Evolutionary conservation across 768 basidiomycete species (phyloP).

Genomic region (Tulasnella sp.): DNA sequence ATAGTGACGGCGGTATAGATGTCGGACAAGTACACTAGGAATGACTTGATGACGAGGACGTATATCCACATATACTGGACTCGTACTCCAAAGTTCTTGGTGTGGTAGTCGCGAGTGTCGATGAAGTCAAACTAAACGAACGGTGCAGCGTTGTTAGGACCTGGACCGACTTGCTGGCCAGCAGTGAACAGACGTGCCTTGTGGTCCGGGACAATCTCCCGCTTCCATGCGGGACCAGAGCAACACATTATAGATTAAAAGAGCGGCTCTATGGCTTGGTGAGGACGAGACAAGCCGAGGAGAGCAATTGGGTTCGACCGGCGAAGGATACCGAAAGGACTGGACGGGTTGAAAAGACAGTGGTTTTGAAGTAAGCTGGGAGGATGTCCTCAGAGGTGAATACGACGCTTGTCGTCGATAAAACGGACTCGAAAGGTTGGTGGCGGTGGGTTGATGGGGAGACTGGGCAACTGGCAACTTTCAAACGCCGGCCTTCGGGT

Average conservation of each 20-base stretch:
- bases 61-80: slow-evolving; percentile 85
- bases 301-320: not conserved
- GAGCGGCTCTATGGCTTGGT: not conserved
- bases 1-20: slow-evolving; percentile 96
- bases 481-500: too few species aligned
- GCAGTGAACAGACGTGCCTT: slow-evolving; percentile 51
- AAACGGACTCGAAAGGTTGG: too few species aligned
- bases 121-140: slow-evolving; percentile 85
- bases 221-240: slow-evolving; percentile 77
- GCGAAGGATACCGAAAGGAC: too few species aligned
- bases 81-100: slow-evolving; percentile 77
- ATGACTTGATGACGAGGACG: slow-evolving; percentile 84
- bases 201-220: slow-evolving; percentile 94
- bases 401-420: too few species aligned
- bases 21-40: slow-evolving; percentile 94
- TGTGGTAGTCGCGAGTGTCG: slow-evolving; percentile 78
- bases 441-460: too few species aligned
- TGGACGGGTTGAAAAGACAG: too few species aligned
- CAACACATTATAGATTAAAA: slow-evolving; percentile 43
- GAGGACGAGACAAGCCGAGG: not conserved
- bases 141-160: not conserved
- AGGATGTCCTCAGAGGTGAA: too few species aligned
- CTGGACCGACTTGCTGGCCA: not conserved
- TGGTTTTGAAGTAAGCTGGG: too few species aligned
- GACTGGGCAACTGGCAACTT: too few species aligned